phyloP scores from a whole-genome alignment of 768 basidiomycete species.

The Cubamyces sp. region DNA sequence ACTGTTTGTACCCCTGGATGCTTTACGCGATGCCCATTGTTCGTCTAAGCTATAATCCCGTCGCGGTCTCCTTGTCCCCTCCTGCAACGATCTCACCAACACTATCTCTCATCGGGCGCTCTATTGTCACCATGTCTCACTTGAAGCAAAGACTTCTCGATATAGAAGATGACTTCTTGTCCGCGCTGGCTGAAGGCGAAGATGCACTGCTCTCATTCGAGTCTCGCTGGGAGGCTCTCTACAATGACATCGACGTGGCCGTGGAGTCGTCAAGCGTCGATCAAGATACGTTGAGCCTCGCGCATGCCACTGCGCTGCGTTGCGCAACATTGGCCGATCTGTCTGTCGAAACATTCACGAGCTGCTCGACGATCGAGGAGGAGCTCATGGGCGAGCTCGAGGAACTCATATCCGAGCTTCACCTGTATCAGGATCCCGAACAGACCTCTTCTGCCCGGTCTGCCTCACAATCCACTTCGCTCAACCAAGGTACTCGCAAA shows the following conservation, averaged over 20 bases:
- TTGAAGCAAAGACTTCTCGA: conserved; percentile 15
- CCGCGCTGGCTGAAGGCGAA: conserved; percentile 5
- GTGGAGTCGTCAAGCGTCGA: neutral
- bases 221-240: conserved; percentile 3
- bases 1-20: too few relatives aligned
- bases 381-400: conserved; percentile 15
- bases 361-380: neutral
- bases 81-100: too few relatives aligned
- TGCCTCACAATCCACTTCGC: neutral
- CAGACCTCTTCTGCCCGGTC: neutral
- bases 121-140: neutral
- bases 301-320: conserved; percentile 2
- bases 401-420: neutral
- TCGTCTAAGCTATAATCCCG: too few relatives aligned
- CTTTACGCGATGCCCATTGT: too few relatives aligned
- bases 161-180: conserved; percentile 22
- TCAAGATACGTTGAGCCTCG: conserved; percentile 2
- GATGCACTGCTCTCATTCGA: conserved; percentile 16
- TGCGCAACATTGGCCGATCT: conserved; percentile 16
- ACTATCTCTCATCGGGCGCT: too few relatives aligned
- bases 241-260: conserved; percentile 21
- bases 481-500: neutral
- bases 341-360: neutral
- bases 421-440: neutral
- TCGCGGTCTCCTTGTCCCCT: too few relatives aligned